Percentiles rank a stretch among this genome's conserved stretches.
Evolutionary conservation across 208 protist genomes (phyloP).

Genomic region (Trypanosoma vivax): DNA sequence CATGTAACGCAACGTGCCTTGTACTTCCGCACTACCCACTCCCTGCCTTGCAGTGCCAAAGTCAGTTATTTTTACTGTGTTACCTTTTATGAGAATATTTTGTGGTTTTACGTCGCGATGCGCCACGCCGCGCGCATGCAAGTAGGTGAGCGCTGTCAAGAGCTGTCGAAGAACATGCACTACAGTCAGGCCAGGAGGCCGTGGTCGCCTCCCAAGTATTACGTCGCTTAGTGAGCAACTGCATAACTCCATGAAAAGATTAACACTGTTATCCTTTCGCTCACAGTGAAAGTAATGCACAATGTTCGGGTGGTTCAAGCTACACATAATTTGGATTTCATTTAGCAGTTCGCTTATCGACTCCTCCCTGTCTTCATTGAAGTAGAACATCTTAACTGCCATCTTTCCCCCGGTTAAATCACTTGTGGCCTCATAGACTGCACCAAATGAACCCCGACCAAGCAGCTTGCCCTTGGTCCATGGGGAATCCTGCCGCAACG

Average conservation of each 20-base stretch:
- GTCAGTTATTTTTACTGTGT: constrained; percentile 96
- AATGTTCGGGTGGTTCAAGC: constrained; percentile 88
- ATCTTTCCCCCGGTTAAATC: constrained; percentile 90
- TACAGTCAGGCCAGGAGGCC: constrained; percentile 54
- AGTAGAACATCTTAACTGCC: constrained; percentile 92
- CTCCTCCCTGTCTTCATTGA: constrained; percentile 53
- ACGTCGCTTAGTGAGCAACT: constrained; percentile 80
- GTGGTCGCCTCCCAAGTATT: constrained; percentile 44
- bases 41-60: constrained; percentile 91
- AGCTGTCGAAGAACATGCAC: constrained; percentile 90
- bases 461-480: constrained; percentile 87
- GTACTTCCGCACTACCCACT: constrained; percentile 58
- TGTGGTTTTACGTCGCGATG: constrained; percentile 98
- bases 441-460: constrained; percentile 82
- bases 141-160: constrained; percentile 93
- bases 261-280: constrained; percentile 78
- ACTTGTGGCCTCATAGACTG: constrained; percentile 86
- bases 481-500: constrained; percentile 82
- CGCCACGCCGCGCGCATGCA: constrained; percentile 96
- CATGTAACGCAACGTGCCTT: constrained; percentile 92
- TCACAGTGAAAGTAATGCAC: constrained; percentile 91
- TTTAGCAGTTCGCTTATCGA: constrained; percentile 81
- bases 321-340: constrained; percentile 90
- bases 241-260: constrained; percentile 90
- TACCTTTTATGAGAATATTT: constrained; percentile 90